These are phyloP conservation scores for Carex cristatella DNA, from an alignment of 176 grass and related monocot genomes.

Conservation along the genomic window DNA sequence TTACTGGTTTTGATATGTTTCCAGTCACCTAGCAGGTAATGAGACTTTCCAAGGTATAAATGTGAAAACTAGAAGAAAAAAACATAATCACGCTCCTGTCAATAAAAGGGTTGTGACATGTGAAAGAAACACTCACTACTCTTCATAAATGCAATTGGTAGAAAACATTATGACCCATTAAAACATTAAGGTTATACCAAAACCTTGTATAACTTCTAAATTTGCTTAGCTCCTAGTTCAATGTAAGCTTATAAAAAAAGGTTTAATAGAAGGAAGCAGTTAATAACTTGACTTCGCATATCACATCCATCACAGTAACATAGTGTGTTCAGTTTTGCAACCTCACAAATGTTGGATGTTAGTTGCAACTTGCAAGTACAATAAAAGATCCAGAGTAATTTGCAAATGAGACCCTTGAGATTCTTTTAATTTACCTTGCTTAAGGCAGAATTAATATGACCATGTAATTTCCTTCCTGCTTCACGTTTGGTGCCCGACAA, in stretches of 20 bases:
- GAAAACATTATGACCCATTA: background rate
- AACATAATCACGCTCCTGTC: background rate
- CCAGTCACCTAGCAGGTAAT: background rate
- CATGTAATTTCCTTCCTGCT: slow-evolving; percentile 49
- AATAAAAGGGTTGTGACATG: background rate
- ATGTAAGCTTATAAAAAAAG: background rate
- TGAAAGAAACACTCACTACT: background rate
- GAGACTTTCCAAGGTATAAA: background rate
- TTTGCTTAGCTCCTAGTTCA: background rate
- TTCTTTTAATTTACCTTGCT: slow-evolving; percentile 45
- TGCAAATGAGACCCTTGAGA: background rate
- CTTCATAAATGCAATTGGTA: background rate
- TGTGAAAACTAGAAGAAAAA: background rate
- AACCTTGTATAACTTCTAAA: background rate
- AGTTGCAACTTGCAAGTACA: background rate
- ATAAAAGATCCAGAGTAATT: background rate
- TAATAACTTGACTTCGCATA: background rate
- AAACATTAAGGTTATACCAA: background rate
- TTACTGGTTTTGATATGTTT: background rate
- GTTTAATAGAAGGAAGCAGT: background rate
- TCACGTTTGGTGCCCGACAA: slow-evolving; percentile 49
- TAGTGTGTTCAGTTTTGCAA: background rate
- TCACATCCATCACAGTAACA: background rate
- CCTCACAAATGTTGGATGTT: background rate
- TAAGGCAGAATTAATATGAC: slow-evolving; percentile 41